Evolutionary conservation across 192 early-diverging fungal species (phyloP).

Genomic region (Linnemannia exigua): DNA sequence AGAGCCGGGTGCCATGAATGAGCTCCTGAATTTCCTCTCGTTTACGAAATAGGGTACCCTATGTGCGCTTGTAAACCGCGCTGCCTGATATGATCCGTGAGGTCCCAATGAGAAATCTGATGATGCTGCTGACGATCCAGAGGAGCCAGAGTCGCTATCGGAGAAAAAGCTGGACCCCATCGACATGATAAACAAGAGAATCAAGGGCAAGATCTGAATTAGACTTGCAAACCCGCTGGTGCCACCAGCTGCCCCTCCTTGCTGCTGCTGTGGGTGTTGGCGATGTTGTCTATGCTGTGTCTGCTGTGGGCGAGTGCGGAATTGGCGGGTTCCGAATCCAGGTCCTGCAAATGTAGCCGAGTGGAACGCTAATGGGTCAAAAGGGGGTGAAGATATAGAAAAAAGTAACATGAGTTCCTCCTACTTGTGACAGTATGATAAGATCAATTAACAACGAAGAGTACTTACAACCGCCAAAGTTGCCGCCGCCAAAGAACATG

Average conservation of each 20-base stretch:
- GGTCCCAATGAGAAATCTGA: conserved; percentile 74
- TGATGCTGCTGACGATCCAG: conserved; percentile 27
- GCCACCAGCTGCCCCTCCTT: conserved; percentile 32
- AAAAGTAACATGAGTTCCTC: too few relatives aligned
- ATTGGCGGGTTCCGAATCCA: conserved; percentile 68
- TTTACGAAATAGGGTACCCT: conserved; percentile 88
- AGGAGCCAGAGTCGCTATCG: conserved; percentile 8
- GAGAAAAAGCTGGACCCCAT: conserved; percentile 76
- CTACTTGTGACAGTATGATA: conserved; percentile 11
- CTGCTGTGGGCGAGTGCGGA: conserved; percentile 36
- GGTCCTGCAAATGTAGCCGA: conserved; percentile 73
- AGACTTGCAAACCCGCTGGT: conserved; percentile 62
- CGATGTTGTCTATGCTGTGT: conserved; percentile 38
- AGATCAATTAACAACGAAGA: neutral
- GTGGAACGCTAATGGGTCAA: conserved; percentile 57
- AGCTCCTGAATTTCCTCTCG: conserved; percentile 52
- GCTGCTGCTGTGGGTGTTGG: conserved; percentile 38
- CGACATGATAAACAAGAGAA: conserved; percentile 84
- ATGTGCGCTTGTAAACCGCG: conserved; percentile 70
- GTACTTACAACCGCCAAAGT: conserved; percentile 61
- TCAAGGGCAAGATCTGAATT: conserved; percentile 83
- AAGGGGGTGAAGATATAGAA: neutral
- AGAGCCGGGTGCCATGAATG: conserved; percentile 25
- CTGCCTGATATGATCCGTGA: conserved; percentile 62
- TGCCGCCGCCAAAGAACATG: conserved; percentile 92